Conservation (phyloP, 2,329 filamentous ascomycete species). For the Colletotrichum lindemuthianum region DNA sequence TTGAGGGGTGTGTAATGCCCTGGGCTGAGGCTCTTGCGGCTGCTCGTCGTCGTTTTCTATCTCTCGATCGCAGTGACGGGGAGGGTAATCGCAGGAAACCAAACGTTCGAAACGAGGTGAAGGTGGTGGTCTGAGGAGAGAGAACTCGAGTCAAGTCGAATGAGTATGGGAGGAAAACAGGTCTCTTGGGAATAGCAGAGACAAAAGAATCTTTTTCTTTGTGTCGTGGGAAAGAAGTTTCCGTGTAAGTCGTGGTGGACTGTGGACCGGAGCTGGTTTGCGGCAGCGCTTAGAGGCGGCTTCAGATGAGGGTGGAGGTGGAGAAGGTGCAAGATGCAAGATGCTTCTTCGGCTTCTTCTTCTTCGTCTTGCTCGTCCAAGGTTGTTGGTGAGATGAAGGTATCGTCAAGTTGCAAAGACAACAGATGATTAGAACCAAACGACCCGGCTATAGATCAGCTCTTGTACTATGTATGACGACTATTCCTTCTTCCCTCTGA, state of each 20-base stretch:
- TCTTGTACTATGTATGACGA: conserved; percentile 10
- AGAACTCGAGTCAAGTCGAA: not conserved
- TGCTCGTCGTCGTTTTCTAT: conserved; percentile 14
- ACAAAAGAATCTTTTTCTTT: not conserved
- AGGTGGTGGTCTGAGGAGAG: not conserved
- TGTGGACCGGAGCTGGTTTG: not conserved
- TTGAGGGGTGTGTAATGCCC: conserved; percentile 2
- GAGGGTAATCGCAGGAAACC: not conserved
- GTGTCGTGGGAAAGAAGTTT: not conserved
- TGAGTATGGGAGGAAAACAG: not conserved
- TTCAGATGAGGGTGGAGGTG: conserved; percentile 11
- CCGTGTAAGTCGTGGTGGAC: conserved; percentile 15
- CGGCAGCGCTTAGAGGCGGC: conserved; percentile 19
- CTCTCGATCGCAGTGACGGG: conserved; percentile 8
- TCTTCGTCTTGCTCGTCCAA: not conserved
- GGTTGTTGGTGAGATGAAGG: conserved; percentile 14
- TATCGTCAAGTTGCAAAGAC: conserved; percentile 17
- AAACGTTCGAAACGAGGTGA: conserved; percentile 4
- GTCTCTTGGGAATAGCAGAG: not conserved
- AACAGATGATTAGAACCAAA: not conserved
- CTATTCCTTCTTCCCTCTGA: not conserved
- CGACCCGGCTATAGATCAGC: conserved; percentile 3
- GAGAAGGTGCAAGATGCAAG: not conserved
- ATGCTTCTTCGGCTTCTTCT: not conserved
- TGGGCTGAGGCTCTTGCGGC: not conserved